phyloP scores from a whole-genome alignment of 345 rosid species.

The Eucalyptus marginata region DNA sequence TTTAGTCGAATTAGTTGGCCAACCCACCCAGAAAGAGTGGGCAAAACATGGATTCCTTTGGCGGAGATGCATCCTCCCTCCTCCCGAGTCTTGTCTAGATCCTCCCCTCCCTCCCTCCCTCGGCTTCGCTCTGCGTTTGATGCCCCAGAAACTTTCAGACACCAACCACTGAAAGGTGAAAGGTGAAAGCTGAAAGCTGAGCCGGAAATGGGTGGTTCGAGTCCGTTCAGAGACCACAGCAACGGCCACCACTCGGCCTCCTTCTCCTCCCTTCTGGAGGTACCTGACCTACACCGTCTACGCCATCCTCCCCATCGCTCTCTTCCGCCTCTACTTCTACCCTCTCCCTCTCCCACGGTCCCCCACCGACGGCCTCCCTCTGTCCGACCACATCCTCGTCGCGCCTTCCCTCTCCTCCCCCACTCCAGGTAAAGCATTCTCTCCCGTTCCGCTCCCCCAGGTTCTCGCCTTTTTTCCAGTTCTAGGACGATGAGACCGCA shows the following conservation, averaged over 20 bases:
- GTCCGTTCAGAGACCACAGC: conserved; percentile 17
- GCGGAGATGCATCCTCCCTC: neutral
- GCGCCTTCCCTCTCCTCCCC: neutral
- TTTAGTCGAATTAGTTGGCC: neutral
- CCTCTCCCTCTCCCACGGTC: conserved; percentile 12
- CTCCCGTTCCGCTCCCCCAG: neutral
- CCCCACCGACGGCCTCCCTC: conserved; percentile 1
- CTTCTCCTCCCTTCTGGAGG: conserved; percentile 19
- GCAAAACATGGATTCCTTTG: neutral
- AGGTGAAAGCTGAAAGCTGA: neutral
- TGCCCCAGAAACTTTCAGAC: neutral
- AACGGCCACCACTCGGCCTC: neutral
- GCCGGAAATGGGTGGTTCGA: conserved; percentile 19
- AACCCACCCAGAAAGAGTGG: neutral
- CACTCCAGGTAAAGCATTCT: neutral
- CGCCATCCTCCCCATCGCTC: conserved; percentile 20
- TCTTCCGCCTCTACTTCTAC: conserved; percentile 37
- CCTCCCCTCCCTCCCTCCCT: neutral
- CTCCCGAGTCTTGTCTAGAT: neutral
- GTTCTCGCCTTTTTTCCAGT: neutral
- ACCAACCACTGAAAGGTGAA: neutral
- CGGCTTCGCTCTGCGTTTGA: neutral
- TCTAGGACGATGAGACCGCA: neutral
- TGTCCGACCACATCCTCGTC: neutral
- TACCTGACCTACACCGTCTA: conserved; percentile 31